Evolutionary conservation across 192 early-diverging fungal genomes (phyloP).

Genomic region (Oehlia diaphana): DNA sequence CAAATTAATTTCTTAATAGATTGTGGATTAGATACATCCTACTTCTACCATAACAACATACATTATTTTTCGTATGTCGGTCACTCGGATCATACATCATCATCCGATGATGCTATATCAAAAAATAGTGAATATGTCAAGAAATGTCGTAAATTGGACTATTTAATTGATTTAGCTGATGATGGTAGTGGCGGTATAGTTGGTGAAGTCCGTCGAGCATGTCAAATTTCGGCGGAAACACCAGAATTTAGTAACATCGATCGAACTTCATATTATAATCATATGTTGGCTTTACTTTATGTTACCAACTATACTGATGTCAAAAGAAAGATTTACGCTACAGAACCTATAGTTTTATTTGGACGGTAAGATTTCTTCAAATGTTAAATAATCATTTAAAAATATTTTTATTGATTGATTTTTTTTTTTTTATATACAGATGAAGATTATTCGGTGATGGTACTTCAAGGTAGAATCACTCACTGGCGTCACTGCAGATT

Average conservation of each 20-base stretch:
- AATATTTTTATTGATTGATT: background rate
- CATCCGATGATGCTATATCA: background rate
- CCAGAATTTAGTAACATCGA: conserved; percentile 59
- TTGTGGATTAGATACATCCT: conserved; percentile 35
- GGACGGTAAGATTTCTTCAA: conserved; percentile 47
- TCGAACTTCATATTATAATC: conserved; percentile 63
- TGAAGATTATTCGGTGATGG: conserved; percentile 59
- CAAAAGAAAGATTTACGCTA: conserved; percentile 72
- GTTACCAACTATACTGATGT: conserved; percentile 82
- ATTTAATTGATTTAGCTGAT: background rate
- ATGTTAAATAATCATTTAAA: background rate
- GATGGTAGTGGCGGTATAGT: background rate
- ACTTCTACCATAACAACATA: background rate
- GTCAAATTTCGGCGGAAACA: conserved; percentile 37
- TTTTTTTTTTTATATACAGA: conserved; percentile 44
- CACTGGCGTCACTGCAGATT: too few relatives aligned
- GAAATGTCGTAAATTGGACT: conserved; percentile 15
- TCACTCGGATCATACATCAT: too few relatives aligned
- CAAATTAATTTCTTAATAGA: conserved; percentile 41
- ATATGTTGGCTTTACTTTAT: conserved; percentile 77
- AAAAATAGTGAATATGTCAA: background rate
- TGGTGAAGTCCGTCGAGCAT: background rate
- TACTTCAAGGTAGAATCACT: background rate
- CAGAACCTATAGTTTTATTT: conserved; percentile 75
- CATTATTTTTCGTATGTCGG: background rate